Evolutionary conservation across 805 yeast species (phyloP).

Genomic region (Komagataella phaffii): DNA sequence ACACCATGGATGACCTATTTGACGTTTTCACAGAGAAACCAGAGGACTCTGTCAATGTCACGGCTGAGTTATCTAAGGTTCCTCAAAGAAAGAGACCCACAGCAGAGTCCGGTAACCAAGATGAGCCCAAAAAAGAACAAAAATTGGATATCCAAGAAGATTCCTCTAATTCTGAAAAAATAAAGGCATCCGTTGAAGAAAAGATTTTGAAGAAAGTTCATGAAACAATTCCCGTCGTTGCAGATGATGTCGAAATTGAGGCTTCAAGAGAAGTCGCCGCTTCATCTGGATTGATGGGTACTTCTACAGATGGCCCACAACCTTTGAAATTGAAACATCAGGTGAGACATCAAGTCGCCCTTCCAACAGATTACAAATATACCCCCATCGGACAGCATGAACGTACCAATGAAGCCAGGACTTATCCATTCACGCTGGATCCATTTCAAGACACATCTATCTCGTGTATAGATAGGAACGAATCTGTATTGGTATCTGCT

Average conservation of each 20-base stretch:
- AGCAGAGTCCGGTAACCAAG: conserved; percentile 5
- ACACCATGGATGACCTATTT: conserved; percentile 34
- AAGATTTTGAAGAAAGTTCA: conserved; percentile 22
- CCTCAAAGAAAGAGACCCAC: conserved; percentile 7
- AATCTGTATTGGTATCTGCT: conserved; percentile 92
- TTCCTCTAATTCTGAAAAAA: conserved; percentile 7
- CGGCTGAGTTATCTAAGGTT: conserved; percentile 2
- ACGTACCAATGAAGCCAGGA: conserved; percentile 66
- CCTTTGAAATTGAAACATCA: conserved; percentile 72
- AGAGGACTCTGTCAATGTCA: conserved; percentile 3
- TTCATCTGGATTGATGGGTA: conserved; percentile 51
- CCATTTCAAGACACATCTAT: conserved; percentile 97
- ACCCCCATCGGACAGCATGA: conserved; percentile 81
- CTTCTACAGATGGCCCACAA: conserved; percentile 14
- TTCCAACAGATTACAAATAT: conserved; percentile 86
- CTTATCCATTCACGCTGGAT: conserved; percentile 86
- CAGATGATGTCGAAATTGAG: conserved; percentile 79
- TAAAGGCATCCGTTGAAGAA: conserved; percentile 6
- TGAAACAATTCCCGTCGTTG: conserved; percentile 48
- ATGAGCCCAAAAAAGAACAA: conserved; percentile 16
- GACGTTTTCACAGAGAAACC: conserved; percentile 45
- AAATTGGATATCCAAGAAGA: conserved; percentile 20
- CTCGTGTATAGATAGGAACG: conserved; percentile 89
- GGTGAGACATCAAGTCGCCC: conserved; percentile 94
- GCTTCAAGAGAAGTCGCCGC: conserved; percentile 83